Evolutionary conservation across 305 asterid genomes (phyloP).

Genomic region (Salvia sclarea): DNA sequence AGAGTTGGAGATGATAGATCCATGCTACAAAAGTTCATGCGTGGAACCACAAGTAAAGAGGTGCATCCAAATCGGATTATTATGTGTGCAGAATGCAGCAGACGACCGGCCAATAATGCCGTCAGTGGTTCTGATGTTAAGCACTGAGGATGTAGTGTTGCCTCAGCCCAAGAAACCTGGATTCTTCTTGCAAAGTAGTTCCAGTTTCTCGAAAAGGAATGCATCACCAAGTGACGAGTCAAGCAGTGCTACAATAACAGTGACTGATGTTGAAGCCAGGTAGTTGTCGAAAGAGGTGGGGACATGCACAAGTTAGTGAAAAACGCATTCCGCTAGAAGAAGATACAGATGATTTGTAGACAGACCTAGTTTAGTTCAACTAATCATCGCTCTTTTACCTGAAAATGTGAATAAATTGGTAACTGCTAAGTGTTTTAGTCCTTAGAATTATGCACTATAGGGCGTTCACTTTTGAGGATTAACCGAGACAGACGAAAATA

Average conservation of each 20-base stretch:
- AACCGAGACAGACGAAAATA: too few species aligned
- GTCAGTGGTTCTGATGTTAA: slow-evolving; percentile 21
- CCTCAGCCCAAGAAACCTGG: slow-evolving; percentile 19
- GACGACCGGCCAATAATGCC: slow-evolving; percentile 21
- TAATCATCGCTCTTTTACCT: neutral
- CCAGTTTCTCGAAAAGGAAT: neutral
- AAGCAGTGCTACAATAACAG: neutral
- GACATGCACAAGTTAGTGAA: neutral
- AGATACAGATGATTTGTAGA: neutral
- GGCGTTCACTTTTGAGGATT: too few species aligned
- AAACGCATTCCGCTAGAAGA: neutral
- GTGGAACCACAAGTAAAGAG: slow-evolving; percentile 9
- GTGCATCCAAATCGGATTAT: slow-evolving; percentile 16
- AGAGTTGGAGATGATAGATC: neutral
- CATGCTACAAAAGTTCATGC: neutral
- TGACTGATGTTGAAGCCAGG: slow-evolving; percentile 10
- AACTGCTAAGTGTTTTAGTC: neutral
- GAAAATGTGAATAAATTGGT: too few species aligned
- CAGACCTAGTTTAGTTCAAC: neutral
- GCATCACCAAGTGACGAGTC: neutral
- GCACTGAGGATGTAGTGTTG: slow-evolving; percentile 14
- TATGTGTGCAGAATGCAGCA: slow-evolving; percentile 21
- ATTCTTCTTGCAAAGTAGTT: slow-evolving; percentile 23
- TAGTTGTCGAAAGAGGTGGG: neutral
- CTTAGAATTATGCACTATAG: neutral